phyloP scores from a whole-genome alignment of 73 alveolate species.

The Uronychia setigera region DNA sequence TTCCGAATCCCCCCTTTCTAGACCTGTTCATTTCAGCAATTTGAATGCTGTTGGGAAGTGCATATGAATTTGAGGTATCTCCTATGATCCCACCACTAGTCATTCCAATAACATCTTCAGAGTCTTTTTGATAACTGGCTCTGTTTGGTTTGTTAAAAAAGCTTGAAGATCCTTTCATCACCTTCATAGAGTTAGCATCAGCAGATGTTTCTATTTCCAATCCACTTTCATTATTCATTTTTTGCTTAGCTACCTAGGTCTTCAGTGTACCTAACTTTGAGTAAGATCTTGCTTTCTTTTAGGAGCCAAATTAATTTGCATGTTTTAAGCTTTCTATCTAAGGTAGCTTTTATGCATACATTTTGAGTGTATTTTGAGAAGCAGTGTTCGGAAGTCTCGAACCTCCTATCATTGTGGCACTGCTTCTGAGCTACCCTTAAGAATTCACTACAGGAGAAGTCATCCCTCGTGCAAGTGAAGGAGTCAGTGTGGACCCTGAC shows the following conservation, averaged over 20 bases:
- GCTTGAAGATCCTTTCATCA: too few species aligned
- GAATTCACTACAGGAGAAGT: neutral
- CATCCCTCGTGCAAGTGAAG: neutral
- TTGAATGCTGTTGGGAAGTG: too few species aligned
- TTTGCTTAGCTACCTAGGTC: neutral
- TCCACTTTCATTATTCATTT: too few species aligned
- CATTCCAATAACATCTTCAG: neutral
- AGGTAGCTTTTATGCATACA: neutral
- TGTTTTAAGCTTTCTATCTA: neutral
- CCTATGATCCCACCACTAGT: too few species aligned
- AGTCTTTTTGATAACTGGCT: neutral
- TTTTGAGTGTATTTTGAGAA: neutral
- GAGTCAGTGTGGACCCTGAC: neutral
- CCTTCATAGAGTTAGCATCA: too few species aligned
- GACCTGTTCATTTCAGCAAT: too few species aligned
- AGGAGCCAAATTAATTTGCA: neutral
- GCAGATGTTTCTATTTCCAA: too few species aligned
- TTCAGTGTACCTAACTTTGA: neutral
- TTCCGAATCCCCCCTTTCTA: neutral
- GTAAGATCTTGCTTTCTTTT: neutral
- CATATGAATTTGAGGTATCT: too few species aligned
- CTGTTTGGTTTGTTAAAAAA: too few species aligned
- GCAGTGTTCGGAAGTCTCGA: neutral
- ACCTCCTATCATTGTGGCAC: neutral
- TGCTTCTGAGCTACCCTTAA: too few species aligned